Evolutionary conservation across 2,329 filamentous ascomycete genomes (phyloP).

Genomic region (Plenodomus lindquistii): DNA sequence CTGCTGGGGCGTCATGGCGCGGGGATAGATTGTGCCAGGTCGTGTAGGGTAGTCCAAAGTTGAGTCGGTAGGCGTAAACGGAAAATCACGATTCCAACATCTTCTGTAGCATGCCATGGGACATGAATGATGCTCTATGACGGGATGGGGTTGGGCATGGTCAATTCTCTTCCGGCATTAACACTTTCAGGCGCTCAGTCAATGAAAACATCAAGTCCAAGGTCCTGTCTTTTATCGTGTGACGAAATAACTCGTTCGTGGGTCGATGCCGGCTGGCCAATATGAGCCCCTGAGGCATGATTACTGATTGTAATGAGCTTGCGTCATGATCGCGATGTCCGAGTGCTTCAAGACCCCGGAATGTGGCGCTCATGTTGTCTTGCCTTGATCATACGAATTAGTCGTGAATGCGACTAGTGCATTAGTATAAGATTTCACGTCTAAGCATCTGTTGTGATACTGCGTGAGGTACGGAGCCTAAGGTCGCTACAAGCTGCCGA

Average conservation of each 20-base stretch:
- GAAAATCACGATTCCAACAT: slow-evolving; percentile 46
- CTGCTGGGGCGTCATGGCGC: slow-evolving; percentile 49
- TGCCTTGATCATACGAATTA: too few relatives aligned
- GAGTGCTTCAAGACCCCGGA: not conserved
- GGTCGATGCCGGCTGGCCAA: too few relatives aligned
- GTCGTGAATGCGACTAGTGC: too few relatives aligned
- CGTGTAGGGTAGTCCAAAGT: slow-evolving; percentile 28
- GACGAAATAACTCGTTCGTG: too few relatives aligned
- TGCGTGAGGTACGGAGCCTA: too few relatives aligned
- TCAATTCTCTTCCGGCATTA: slow-evolving; percentile 44
- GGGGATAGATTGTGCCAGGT: slow-evolving; percentile 37
- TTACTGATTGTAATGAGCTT: not conserved
- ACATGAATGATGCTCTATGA: slow-evolving; percentile 41
- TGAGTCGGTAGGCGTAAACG: slow-evolving; percentile 24
- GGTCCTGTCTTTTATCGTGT: too few relatives aligned
- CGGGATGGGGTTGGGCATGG: slow-evolving; percentile 40
- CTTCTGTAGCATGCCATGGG: slow-evolving; percentile 46
- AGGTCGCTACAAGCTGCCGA: too few relatives aligned
- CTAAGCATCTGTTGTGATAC: too few relatives aligned
- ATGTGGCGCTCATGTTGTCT: not conserved
- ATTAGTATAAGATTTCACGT: too few relatives aligned
- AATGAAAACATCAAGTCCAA: slow-evolving; percentile 49
- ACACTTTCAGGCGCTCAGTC: slow-evolving; percentile 49
- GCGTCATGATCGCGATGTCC: not conserved
- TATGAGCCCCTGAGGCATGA: not conserved